phyloP scores from a whole-genome alignment of 1,139 yeast genomes.

The Scheffersomyces stambukii region DNA sequence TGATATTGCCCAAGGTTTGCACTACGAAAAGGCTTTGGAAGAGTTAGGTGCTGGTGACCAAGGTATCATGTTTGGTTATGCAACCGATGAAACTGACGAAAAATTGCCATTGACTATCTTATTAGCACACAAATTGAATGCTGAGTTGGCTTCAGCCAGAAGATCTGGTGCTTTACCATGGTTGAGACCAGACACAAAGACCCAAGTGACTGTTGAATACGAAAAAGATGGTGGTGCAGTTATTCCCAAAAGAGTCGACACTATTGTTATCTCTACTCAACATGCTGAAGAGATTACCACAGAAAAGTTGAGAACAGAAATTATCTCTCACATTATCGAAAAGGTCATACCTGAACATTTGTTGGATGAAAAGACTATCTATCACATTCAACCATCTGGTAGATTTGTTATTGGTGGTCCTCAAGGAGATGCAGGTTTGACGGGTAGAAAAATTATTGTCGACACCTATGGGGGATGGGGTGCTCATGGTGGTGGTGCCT shows the following conservation, averaged over 20 bases:
- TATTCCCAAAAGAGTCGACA: constrained; percentile 93
- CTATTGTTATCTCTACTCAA: constrained; percentile 95
- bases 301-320: constrained; percentile 79
- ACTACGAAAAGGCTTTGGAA: constrained; percentile 93
- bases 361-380: constrained; percentile 90
- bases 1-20: constrained; percentile 99
- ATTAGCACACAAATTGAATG: constrained; percentile 93
- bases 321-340: constrained; percentile 75
- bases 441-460: constrained; percentile 99
- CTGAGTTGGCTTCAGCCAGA: constrained; percentile 96
- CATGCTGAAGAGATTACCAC: constrained; percentile 95
- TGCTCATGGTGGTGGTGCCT: constrained; percentile 99
- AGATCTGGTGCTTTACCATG: constrained; percentile 90
- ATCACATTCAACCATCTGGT: constrained; percentile 99
- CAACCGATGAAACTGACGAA: constrained; percentile 98
- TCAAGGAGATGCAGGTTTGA: constrained; percentile 99
- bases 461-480: constrained; percentile 99
- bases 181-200: constrained; percentile 99
- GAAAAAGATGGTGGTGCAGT: constrained; percentile 92
- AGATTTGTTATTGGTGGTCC: constrained; percentile 99
- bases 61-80: constrained; percentile 99
- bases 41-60: constrained; percentile 99
- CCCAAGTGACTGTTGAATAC: constrained; percentile 98
- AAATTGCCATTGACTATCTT: constrained; percentile 92
- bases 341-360: constrained; percentile 88